These are phyloP conservation scores for Tympanopsis confertula DNA, from an alignment of 2,329 filamentous ascomycete species.

Conservation along the genomic window DNA sequence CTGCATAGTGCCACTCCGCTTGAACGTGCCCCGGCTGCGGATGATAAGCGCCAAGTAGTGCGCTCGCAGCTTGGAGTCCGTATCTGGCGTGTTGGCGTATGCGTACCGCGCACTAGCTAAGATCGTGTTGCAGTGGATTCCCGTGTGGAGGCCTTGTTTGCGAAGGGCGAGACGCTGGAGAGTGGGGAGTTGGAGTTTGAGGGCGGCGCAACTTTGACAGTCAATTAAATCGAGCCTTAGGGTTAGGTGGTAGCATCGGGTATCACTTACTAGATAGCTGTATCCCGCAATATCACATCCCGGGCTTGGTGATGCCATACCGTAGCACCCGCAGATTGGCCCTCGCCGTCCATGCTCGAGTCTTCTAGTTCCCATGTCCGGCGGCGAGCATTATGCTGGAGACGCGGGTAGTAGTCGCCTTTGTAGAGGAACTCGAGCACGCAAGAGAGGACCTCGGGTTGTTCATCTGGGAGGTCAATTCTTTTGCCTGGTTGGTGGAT, in stretches of 20 bases:
- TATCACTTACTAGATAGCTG: conserved; percentile 56
- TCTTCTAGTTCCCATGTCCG: conserved; percentile 87
- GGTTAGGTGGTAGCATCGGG: background rate
- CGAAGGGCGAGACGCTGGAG: conserved; percentile 83
- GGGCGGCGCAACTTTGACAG: conserved; percentile 57
- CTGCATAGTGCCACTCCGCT: conserved; percentile 97
- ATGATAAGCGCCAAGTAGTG: conserved; percentile 97
- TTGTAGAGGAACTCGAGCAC: conserved; percentile 96
- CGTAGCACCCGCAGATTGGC: conserved; percentile 57
- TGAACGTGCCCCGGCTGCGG: conserved; percentile 92
- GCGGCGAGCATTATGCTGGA: conserved; percentile 75
- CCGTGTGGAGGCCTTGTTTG: conserved; percentile 88
- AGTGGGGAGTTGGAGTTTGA: conserved; percentile 82
- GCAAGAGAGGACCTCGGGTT: conserved; percentile 86
- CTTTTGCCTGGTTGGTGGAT: background rate
- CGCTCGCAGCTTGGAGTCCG: conserved; percentile 82
- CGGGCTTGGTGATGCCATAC: conserved; percentile 65
- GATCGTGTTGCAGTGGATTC: conserved; percentile 85
- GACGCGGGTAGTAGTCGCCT: conserved; percentile 84
- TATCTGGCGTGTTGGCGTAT: conserved; percentile 88
- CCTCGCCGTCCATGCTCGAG: conserved; percentile 36
- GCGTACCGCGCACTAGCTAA: conserved; percentile 87
- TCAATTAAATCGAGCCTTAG: background rate
- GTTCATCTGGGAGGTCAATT: conserved; percentile 61
- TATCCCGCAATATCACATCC: conserved; percentile 77